Base-by-base conservation (phyloP, 805 yeast species). In the Kluyveromyces aestuarii region DNA sequence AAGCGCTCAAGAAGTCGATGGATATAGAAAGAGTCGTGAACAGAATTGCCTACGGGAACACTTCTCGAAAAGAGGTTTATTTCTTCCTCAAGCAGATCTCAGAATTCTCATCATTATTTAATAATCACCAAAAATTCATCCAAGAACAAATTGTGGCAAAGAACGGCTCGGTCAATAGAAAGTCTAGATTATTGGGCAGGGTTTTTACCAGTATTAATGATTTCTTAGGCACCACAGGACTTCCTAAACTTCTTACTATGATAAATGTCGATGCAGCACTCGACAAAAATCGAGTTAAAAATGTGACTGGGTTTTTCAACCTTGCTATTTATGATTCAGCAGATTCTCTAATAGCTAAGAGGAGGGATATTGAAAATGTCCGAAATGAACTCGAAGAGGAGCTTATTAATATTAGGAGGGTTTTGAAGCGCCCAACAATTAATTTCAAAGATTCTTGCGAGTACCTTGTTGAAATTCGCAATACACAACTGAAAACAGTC, bases 381-480 rank as follows among this genome's bases (percentile, higher is more conserved):
- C 80, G 81, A 45, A 47, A 53, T 0, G 68, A 72, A 14, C 64
- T 93, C 2, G 64, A 74, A 0, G 67, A 64, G 0, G 90, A 85
- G 52, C 66, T 90, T n/a, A 51, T 55, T 2, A 54, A 56, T 0
- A 70, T 85, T 2, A 68, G 78, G 44, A 59, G 50, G 1, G 44
- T 72, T 0, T 62, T 87, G 27, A 75, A 74, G 27, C 69, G 87
- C 27, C 85, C 90, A 0, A 70, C 75, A 38, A 60, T 84, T 47
- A 68, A 73, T 18, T 88, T 71, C 56, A 80, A 77, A 48, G 73
- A 76, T 45, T 82, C 80, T 46, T 85, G 83, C 18, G 83, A 87
- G 2, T 85, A 82, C 58, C 68, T 90, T 44, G 74, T 93, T 19
- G 96, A 90, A 57, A 81, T 91, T 0, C 69, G 87, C 41, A 81